Percentiles rank a stretch among this genome's conserved stretches.
These are phyloP conservation scores for Corylus heterophylla DNA, from an alignment of 306 rosid genomes.

Conservation along the genomic window DNA sequence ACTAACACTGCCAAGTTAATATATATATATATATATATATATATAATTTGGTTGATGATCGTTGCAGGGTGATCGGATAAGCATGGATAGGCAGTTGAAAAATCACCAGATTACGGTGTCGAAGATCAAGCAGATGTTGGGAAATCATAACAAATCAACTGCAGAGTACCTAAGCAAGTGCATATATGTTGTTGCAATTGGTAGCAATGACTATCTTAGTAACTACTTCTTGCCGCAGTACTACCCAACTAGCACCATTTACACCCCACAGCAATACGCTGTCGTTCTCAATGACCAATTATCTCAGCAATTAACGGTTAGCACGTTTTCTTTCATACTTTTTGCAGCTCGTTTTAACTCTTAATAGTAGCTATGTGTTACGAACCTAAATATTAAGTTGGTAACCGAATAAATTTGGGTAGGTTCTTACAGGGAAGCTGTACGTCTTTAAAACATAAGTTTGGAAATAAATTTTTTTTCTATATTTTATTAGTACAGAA, in stretches of 20 bases:
- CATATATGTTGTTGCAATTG: slow-evolving; percentile 20
- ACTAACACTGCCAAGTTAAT: too few species aligned
- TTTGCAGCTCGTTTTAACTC: too few species aligned
- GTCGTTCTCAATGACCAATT: neutral
- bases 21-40: too few species aligned
- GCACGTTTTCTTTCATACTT: neutral
- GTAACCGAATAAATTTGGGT: too few species aligned
- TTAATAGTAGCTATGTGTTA: too few species aligned
- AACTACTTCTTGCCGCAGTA: slow-evolving; percentile 18
- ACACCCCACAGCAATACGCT: slow-evolving; percentile 18
- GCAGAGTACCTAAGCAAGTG: slow-evolving; percentile 20
- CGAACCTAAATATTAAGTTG: too few species aligned
- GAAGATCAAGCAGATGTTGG: neutral
- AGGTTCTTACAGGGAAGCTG: too few species aligned
- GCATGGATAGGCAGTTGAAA: slow-evolving; percentile 18
- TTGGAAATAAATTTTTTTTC: too few species aligned
- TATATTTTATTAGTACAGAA: too few species aligned
- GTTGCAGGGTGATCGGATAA: slow-evolving; percentile 28
- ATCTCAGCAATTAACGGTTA: slow-evolving; percentile 21
- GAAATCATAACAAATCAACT: neutral
- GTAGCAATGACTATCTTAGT: slow-evolving; percentile 28
- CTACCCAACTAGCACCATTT: slow-evolving; percentile 15
- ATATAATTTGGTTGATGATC: neutral
- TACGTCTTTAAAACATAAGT: too few species aligned
- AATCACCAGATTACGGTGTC: slow-evolving; percentile 24